Evolutionary conservation across 768 basidiomycete species (phyloP), one percentile per base, ranked within the genome.

Genomic region (Tricholoma hemisulphureum): DNA sequence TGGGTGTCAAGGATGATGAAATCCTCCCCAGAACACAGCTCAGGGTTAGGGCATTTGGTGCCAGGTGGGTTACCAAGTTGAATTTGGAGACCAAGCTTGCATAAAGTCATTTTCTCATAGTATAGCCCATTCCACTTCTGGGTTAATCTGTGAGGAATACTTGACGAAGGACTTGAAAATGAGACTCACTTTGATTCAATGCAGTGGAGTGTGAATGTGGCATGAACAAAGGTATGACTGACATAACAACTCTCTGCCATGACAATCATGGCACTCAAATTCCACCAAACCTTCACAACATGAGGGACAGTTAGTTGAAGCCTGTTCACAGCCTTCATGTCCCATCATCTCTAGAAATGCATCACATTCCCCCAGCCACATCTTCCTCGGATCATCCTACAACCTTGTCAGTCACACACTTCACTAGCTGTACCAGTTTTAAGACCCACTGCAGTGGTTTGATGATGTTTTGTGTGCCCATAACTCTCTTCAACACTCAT

Each of bases 1-100:
- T 63, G 61, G 0, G 48, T 57, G 52, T 73, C 62, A 49, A 77
- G 51, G 18, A 77, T 58, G 2, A 67, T 60, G 52, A 75, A 76
- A 8, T 66, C 56, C 21, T 70, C 53, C 26, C 59, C 56, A 11
- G 48, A 21, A 5, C 63, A 51, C 0, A 39, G 39, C 11, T 51
- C 6, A 0, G 65, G 68, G 1, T 55, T 39, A 14, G 58, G 28
- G 39, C 71, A 69, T 1, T 8, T 6, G 2, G 62, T 24, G 2
- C 57, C 55, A 6, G 49, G 21, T 9, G 54, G 31, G 31, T 37
- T 31, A 20, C 52, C 52, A 53, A 53, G 52, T 8, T 53, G 52
- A 37, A 53, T 32, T 18, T 32, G 32, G 16, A 37, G 35, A 37
- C 35, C 69, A 2, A 73, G 41, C 0, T 18, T 13, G 26, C 67